Evolutionary conservation across 345 rosid genomes (phyloP).

Genomic region (Bretschneidera sinensis): DNA sequence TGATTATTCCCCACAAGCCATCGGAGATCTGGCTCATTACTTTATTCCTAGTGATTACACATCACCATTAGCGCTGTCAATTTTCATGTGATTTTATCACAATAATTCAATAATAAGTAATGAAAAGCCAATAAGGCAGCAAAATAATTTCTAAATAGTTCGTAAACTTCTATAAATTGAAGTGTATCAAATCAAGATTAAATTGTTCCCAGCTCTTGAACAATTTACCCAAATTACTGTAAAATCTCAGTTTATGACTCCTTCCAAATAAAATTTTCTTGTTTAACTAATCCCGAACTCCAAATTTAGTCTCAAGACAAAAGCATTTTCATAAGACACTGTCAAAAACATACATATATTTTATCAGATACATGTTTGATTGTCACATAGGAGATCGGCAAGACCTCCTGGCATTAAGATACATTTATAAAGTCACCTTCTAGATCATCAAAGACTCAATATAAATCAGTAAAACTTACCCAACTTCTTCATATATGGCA

Average conservation of each 20-base stretch:
- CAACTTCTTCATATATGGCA: constrained; percentile 74
- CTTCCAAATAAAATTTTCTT: not conserved
- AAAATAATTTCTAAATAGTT: too few species aligned
- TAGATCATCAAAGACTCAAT: not conserved
- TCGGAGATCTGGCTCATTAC: constrained; percentile 67
- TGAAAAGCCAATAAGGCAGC: too few species aligned
- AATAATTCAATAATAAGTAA: not conserved
- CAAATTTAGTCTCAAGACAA: not conserved
- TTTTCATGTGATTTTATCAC: not conserved
- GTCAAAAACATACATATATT: too few species aligned
- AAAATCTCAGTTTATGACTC: not conserved
- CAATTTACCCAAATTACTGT: not conserved
- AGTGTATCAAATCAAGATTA: not conserved
- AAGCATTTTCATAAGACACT: too few species aligned
- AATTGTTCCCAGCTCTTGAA: not conserved
- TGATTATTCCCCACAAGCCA: constrained; percentile 78
- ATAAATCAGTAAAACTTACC: constrained; percentile 39
- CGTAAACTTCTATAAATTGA: too few species aligned
- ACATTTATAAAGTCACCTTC: not conserved
- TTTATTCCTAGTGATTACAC: constrained; percentile 40
- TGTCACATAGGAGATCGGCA: too few species aligned
- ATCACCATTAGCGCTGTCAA: not conserved
- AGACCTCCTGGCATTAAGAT: too few species aligned
- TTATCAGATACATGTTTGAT: too few species aligned
- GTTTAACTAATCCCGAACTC: not conserved